Percentiles rank a stretch among this genome's conserved stretches.
phyloP scores from a whole-genome alignment of 192 early-diverging fungal genomes.

The Globomyces pollinis-pini region DNA sequence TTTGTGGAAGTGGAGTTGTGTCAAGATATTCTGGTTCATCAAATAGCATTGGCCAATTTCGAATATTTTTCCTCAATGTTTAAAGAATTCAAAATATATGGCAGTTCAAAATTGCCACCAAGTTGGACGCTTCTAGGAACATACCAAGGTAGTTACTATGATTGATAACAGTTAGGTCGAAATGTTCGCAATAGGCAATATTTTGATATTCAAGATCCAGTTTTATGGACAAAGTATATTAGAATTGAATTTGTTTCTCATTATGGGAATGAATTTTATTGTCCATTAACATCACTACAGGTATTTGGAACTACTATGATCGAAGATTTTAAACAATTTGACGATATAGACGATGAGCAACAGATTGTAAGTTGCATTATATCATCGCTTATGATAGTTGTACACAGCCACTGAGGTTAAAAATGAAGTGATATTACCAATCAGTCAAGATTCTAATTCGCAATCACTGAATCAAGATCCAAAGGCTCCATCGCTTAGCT shows the following conservation, averaged over 20 bases:
- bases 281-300: slow-evolving; percentile 77
- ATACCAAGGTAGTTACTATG: slow-evolving; percentile 76
- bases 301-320: slow-evolving; percentile 90
- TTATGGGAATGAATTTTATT: slow-evolving; percentile 89
- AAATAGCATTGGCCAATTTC: slow-evolving; percentile 84
- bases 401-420: too few relatives aligned
- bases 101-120: slow-evolving; percentile 37
- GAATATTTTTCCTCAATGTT: slow-evolving; percentile 96
- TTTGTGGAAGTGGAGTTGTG: slow-evolving; percentile 93
- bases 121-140: slow-evolving; percentile 75
- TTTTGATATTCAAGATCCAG: slow-evolving; percentile 4
- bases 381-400: too few relatives aligned
- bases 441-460: too few relatives aligned
- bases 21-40: slow-evolving; percentile 85
- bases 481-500: too few relatives aligned
- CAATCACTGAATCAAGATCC: too few relatives aligned
- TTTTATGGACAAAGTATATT: slow-evolving; percentile 77
- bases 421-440: neutral
- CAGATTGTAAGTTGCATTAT: neutral
- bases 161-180: too few relatives aligned
- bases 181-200: slow-evolving; percentile 71
- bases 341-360: neutral
- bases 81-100: slow-evolving; percentile 75
- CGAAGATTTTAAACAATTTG: slow-evolving; percentile 45
- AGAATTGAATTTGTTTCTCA: slow-evolving; percentile 81